These are phyloP conservation scores for Paraleonurus japonicus DNA, from an alignment of 257 asterid species.

Conservation along the genomic window DNA sequence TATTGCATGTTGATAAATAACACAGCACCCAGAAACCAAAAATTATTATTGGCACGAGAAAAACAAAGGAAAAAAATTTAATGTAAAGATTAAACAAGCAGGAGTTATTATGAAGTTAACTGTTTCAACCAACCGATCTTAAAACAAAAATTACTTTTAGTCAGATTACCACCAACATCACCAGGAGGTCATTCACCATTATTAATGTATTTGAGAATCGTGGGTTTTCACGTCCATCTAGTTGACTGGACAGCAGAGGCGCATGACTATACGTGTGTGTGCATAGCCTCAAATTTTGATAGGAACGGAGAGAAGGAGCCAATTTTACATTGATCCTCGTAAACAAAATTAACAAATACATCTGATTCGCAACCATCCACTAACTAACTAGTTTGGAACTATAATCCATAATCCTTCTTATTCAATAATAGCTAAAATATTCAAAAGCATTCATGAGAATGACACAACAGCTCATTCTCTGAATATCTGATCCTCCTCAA, in stretches of 20 bases:
- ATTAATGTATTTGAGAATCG: not conserved
- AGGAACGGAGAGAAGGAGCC: too few species aligned
- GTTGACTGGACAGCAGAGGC: not conserved
- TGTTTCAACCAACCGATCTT: not conserved
- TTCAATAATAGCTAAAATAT: not conserved
- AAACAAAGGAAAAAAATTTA: not conserved
- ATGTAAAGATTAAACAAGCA: not conserved
- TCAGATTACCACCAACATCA: not conserved
- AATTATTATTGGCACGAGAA: not conserved
- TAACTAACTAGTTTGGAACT: not conserved
- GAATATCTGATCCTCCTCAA: slow-evolving; percentile 20
- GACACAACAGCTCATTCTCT: slow-evolving; percentile 1
- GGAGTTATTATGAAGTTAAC: not conserved
- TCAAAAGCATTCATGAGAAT: not conserved
- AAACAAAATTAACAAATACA: too few species aligned
- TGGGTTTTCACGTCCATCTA: slow-evolving; percentile 1
- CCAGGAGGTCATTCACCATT: not conserved
- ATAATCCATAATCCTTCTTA: not conserved
- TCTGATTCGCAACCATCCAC: not conserved
- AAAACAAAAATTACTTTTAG: not conserved
- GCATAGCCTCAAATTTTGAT: not conserved
- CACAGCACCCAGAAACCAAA: not conserved
- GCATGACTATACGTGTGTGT: not conserved
- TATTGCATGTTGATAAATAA: not conserved
- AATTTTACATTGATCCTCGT: too few species aligned